Percentiles rank a stretch among this genome's conserved stretches.
Conservation (phyloP, 2,329 filamentous ascomycete genomes). For the Aspergillus flavus region DNA sequence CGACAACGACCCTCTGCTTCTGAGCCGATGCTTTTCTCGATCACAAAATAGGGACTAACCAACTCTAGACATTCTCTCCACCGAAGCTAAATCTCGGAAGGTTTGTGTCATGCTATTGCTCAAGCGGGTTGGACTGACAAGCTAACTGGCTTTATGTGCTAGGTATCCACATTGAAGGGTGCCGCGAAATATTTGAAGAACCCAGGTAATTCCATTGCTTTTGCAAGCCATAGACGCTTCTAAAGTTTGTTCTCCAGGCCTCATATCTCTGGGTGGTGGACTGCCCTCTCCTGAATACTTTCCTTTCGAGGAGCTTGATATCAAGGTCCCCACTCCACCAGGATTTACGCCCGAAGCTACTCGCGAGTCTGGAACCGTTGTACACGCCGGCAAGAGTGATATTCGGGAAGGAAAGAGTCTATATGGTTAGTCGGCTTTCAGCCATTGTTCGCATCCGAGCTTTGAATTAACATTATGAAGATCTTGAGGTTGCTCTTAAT, state of each 20-base stretch:
- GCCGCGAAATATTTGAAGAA: conserved; percentile 78
- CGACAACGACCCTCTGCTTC: background rate
- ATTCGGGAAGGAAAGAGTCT: conserved; percentile 63
- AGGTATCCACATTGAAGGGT: conserved; percentile 75
- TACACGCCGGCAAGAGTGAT: conserved; percentile 83
- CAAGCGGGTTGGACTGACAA: background rate
- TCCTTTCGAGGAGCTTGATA: conserved; percentile 76
- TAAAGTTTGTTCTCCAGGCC: conserved; percentile 40
- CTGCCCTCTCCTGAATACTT: conserved; percentile 89
- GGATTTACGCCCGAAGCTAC: conserved; percentile 72
- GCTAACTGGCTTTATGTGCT: conserved; percentile 18
- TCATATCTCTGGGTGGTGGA: conserved; percentile 92
- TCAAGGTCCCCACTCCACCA: conserved; percentile 72
- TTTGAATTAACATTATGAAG: conserved; percentile 42
- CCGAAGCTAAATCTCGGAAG: conserved; percentile 60
- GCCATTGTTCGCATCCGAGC: background rate
- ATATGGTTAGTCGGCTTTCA: conserved; percentile 41
- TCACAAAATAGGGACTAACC: conserved; percentile 1
- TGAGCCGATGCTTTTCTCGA: background rate
- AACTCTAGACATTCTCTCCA: conserved; percentile 57
- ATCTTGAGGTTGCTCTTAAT: conserved; percentile 87
- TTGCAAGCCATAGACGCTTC: background rate
- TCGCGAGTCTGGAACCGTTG: conserved; percentile 58
- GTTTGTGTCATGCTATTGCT: conserved; percentile 23
- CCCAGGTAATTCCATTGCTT: conserved; percentile 54